Conservation (phyloP, 208 protist species). For the Crithidia bombi region DNA sequence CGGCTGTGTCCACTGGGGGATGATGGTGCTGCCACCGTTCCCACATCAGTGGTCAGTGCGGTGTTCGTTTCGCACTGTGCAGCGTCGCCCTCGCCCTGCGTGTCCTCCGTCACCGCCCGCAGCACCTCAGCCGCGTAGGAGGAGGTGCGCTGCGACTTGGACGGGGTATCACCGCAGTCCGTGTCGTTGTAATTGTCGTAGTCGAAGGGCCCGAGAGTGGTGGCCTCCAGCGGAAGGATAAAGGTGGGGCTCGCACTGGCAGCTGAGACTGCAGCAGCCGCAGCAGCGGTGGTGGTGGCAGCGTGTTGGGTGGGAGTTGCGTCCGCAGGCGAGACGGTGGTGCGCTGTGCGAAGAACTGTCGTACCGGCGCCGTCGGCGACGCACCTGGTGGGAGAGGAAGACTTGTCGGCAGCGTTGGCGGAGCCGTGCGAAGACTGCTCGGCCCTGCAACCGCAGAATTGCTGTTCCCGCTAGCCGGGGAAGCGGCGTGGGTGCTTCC, state of each 20-base stretch:
- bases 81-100: neutral
- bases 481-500: neutral
- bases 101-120: neutral
- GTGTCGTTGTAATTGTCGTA: neutral
- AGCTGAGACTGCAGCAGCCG: neutral
- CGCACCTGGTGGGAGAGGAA: constrained; percentile 13
- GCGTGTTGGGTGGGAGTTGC: too few species aligned
- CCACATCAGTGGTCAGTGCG: neutral
- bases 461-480: neutral
- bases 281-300: neutral
- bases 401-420: constrained; percentile 7
- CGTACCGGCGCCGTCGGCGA: neutral
- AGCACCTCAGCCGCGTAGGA: constrained; percentile 7
- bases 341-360: constrained; percentile 2
- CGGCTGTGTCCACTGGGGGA: neutral
- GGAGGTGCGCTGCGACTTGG: constrained; percentile 4
- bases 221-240: neutral
- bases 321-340: too few species aligned
- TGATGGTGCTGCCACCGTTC: too few species aligned
- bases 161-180: neutral
- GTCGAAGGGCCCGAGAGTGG: constrained; percentile 8
- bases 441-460: neutral
- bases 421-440: constrained; percentile 8
- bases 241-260: neutral
- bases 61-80: neutral